These are phyloP conservation scores for Teratosphaeria destructans DNA, from an alignment of 2,329 filamentous ascomycete species.

Conservation along the genomic window DNA sequence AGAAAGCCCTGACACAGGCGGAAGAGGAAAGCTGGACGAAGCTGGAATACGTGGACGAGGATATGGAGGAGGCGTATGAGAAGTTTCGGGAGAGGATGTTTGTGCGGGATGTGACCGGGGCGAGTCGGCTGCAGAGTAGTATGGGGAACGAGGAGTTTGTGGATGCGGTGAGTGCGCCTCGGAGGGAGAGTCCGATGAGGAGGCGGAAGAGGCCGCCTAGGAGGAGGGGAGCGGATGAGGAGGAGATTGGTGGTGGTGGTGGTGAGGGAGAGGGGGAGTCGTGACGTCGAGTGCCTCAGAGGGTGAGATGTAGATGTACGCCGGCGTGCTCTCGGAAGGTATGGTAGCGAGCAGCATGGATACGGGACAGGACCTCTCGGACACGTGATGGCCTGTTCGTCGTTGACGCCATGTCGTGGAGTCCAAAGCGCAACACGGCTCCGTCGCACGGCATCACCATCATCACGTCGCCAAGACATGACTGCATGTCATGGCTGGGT, in stretches of 20 bases:
- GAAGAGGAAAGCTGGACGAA: slow-evolving; percentile 74
- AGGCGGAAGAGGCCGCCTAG: slow-evolving; percentile 28
- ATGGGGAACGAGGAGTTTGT: slow-evolving; percentile 51
- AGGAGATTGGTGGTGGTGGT: not conserved
- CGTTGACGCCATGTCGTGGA: not conserved
- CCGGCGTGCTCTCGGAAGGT: not conserved
- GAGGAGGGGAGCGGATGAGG: slow-evolving; percentile 1
- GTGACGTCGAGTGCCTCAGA: not conserved
- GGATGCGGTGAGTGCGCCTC: slow-evolving; percentile 50
- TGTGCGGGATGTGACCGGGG: slow-evolving; percentile 35
- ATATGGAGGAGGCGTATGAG: slow-evolving; percentile 63
- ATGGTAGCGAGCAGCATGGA: too few species aligned
- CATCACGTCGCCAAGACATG: too few species aligned
- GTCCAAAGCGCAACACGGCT: not conserved
- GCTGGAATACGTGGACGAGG: slow-evolving; percentile 73
- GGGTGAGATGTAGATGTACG: not conserved
- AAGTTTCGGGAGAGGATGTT: slow-evolving; percentile 67
- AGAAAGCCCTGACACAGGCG: slow-evolving; percentile 60
- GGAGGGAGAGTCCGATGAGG: slow-evolving; percentile 27
- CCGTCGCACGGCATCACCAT: not conserved
- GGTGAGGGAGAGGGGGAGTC: not conserved
- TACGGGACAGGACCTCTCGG: not conserved
- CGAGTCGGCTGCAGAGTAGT: slow-evolving; percentile 42
- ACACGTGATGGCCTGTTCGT: not conserved
- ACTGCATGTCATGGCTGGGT: not conserved